phyloP scores from a whole-genome alignment of 2,329 filamentous ascomycete species.

The Aspergillus latus region DNA sequence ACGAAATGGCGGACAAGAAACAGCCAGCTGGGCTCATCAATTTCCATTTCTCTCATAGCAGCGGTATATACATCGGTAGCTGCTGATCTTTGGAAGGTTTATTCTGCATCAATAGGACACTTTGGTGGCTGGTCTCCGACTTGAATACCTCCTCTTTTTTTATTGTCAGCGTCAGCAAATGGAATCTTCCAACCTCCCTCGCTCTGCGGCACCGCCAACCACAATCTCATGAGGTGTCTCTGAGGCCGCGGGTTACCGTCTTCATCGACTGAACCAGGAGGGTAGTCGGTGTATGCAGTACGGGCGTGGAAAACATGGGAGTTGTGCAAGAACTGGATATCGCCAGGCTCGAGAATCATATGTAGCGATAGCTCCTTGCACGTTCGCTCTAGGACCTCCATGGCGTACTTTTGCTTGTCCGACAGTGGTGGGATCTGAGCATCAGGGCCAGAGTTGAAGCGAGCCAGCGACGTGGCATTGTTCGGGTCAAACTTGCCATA shows the following conservation, averaged over 20 bases:
- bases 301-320: conserved; percentile 30
- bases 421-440: conserved; percentile 28
- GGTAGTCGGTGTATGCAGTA: conserved; percentile 30
- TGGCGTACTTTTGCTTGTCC: conserved; percentile 26
- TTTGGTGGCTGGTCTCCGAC: conserved; percentile 27
- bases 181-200: conserved; percentile 32
- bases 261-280: conserved; percentile 24
- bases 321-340: conserved; percentile 31
- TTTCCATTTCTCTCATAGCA: conserved; percentile 8
- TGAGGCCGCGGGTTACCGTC: conserved; percentile 21
- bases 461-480: conserved; percentile 68
- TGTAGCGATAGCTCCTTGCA: conserved; percentile 27
- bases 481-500: conserved; percentile 78
- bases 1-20: not conserved
- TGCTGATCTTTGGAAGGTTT: not conserved
- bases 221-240: conserved; percentile 31
- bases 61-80: not conserved
- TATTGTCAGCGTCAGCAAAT: conserved; percentile 26
- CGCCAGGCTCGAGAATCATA: conserved; percentile 29
- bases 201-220: conserved; percentile 26
- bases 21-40: conserved; percentile 4
- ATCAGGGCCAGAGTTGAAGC: conserved; percentile 61
- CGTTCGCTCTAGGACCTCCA: conserved; percentile 27
- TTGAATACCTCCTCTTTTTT: conserved; percentile 31
- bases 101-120: conserved; percentile 29